Base-by-base conservation (phyloP, 192 early-diverging fungal species). In the Spizellomyces punctatus region DNA sequence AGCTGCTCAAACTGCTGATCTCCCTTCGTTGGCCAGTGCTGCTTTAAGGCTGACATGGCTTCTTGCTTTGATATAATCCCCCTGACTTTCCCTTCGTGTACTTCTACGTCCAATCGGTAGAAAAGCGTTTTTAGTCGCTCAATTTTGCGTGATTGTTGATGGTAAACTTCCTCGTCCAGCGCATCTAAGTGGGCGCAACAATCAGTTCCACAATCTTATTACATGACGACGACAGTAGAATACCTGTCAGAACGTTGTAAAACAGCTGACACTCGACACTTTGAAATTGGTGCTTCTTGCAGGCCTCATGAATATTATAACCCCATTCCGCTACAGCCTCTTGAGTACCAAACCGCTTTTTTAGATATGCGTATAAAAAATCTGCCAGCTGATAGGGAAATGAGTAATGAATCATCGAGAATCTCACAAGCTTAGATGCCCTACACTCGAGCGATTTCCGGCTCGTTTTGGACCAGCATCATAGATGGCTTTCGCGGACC, bases 311-410 rank as follows among this genome's bases (percentile, higher is more conserved):
- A 48, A 88, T 59, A 61, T 88, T 88, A 63, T 84, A 86, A 10
- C 83, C 85, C 88, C 88, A 88, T 60, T 88, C 86, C n/a, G 79
- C 81, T 10, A 88, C 69, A 16, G 71, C 68, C 10, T 82, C 82
- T 57, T 88, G 84, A 16, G 79, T 63, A 0, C 83, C 81, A 73
- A 88, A 88, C n/a, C 82, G 67, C 55, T 87, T 87, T 44, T 87
- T 87, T 36, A 88, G 72, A 55, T 82, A 88, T 57, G 79, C 49
- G 63, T 80, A 85, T 0, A 87, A 46, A 63, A 87, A 88, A 12
- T 88, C 85, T n/a, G 66, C 21, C 48, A 88, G 73, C 63, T 76
- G 50, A 58, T 49, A 72, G 45, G 10, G 17, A 12, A 17, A 14
- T 76, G 12, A 69, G 50, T 22, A 59, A 73, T 47, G 12, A 72